Conservation (phyloP, 768 basidiomycete species). For the Fomitopsis serialis region DNA sequence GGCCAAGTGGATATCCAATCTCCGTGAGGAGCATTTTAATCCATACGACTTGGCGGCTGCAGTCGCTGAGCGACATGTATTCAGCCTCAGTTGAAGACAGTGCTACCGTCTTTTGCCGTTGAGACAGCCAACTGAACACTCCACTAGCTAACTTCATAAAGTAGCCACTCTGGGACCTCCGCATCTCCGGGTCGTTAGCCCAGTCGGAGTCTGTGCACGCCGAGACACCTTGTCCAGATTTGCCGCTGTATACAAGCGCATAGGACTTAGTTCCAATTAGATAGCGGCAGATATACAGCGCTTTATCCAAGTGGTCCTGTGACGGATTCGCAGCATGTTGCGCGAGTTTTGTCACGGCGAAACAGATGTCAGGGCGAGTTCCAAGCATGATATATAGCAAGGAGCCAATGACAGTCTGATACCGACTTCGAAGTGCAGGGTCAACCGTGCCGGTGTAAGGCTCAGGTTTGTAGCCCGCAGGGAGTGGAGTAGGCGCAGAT, state of each 20-base stretch:
- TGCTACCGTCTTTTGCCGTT: slow-evolving; percentile 1
- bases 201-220: slow-evolving; percentile 5
- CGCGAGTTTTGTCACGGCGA: slow-evolving; percentile 26
- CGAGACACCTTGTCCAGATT: background rate
- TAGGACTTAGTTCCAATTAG: slow-evolving; percentile 1
- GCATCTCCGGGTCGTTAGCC: background rate
- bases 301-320: slow-evolving; percentile 1
- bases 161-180: slow-evolving; percentile 2
- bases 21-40: background rate
- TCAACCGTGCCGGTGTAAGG: background rate
- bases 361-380: slow-evolving; percentile 35
- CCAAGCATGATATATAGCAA: slow-evolving; percentile 13
- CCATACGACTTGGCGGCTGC: slow-evolving; percentile 3
- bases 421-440: background rate
- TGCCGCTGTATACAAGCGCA: slow-evolving; percentile 1
- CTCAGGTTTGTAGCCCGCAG: slow-evolving; percentile 5
- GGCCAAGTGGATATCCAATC: background rate
- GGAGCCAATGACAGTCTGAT: slow-evolving; percentile 6
- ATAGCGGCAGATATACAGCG: slow-evolving; percentile 1
- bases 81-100: slow-evolving; percentile 4
- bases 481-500: slow-evolving; percentile 6
- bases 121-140: slow-evolving; percentile 1
- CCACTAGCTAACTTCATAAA: slow-evolving; percentile 2
- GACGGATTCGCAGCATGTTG: slow-evolving; percentile 29
- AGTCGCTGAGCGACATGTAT: slow-evolving; percentile 2